These are phyloP conservation scores for Knufia petricola DNA, from an alignment of 2,329 filamentous ascomycete genomes.

Conservation along the genomic window DNA sequence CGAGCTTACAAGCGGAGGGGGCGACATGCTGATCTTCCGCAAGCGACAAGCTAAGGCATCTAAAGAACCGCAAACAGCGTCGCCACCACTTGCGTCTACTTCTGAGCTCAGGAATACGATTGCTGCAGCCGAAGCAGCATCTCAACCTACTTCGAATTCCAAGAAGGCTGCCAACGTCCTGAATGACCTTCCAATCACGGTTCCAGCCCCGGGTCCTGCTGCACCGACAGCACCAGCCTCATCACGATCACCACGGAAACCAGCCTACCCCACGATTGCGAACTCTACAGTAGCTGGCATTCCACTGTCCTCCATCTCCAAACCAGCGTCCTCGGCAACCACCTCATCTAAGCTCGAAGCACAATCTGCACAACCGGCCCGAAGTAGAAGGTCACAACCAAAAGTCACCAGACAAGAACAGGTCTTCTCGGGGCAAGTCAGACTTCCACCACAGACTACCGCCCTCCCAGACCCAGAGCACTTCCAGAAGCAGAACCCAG, in stretches of 20 bases:
- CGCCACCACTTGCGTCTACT: not conserved
- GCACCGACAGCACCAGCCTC: conserved; percentile 15
- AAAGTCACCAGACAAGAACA: conserved; percentile 19
- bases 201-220: conserved; percentile 15
- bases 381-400: not conserved
- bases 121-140: conserved; percentile 4
- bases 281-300: too few relatives aligned
- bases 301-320: too few relatives aligned
- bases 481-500: conserved; percentile 5
- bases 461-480: conserved; percentile 3
- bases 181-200: conserved; percentile 15
- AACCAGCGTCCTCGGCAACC: not conserved
- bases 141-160: not conserved
- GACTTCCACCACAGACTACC: conserved; percentile 6
- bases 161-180: conserved; percentile 17
- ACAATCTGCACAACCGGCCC: not conserved
- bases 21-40: conserved; percentile 25
- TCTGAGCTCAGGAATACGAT: conserved; percentile 4
- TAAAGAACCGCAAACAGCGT: not conserved
- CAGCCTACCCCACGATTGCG: not conserved
- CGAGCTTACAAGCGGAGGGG: conserved; percentile 33
- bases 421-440: conserved; percentile 19
- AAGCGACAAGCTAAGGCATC: conserved; percentile 11
- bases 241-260: not conserved
- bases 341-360: not conserved